Evolutionary conservation across 345 rosid species (phyloP), one percentile per base, ranked within the genome.

Genomic region (Gossypium arboreum): DNA sequence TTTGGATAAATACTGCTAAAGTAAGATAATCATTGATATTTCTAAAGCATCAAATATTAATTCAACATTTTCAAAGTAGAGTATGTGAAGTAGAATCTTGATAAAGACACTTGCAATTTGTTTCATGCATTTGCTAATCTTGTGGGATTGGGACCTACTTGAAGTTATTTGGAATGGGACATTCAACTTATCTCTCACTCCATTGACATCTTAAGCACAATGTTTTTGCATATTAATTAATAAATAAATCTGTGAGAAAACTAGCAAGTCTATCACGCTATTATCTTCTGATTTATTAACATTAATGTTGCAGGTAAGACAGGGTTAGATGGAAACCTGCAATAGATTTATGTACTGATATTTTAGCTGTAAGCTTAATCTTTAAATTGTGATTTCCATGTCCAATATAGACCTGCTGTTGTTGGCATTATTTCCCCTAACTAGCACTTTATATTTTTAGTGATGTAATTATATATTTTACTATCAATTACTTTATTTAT

Each of bases 171-270:
- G 27, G 57, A 44, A 55, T 55, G 71, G 56, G 48, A 15, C 43
- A 43, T 43, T 44, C 29, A 75, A 17, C 68, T 68, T 68, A 25
- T 48, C 68, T 68, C 67, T 20, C 55, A 66, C 44, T 43, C 65
- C 44, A 45, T 22, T 65, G 68, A 25, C 41, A 50, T 13, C 43
- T 63, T 9, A 41, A 52, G 18, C 66, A n/a, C 47, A 20, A 20
- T 58, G 70, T 29, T 12, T 41, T 68, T 34, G 7, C 7, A 5
- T 34, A 34, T 34, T 34, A 34, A 34, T 34, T 34, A 34, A 34
- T 34, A 34, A 34, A 34, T 5, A 34, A 4, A 1, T 34, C 41
- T 34, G 41, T 1, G 41, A 34, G 41, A 34, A 34, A 29, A 29
- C 39, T 4, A 29, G 34, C 34, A 29, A 29, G 74, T 63, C 48